phyloP scores from a whole-genome alignment of 2,329 filamentous ascomycete genomes.

The Capronia epimyces region DNA sequence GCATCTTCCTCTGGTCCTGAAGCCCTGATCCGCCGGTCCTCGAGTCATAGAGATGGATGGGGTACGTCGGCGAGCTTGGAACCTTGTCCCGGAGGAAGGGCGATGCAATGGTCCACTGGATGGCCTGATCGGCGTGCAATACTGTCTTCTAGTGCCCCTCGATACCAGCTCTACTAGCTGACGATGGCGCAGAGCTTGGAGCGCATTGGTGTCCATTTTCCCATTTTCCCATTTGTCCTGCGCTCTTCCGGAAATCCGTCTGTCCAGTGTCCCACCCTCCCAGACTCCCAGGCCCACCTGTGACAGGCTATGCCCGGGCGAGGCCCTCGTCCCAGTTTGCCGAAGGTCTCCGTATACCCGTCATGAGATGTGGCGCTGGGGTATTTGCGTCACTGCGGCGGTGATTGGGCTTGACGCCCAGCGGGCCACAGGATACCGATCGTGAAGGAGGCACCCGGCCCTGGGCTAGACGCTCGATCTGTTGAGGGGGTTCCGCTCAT shows the following conservation, averaged over 20 bases:
- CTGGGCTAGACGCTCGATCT: neutral
- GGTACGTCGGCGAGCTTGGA: conserved; percentile 2
- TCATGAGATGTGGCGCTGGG: conserved; percentile 23
- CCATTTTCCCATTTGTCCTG: neutral
- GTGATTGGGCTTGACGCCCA: neutral
- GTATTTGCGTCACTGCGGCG: neutral
- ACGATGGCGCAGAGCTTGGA: neutral
- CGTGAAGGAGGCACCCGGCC: neutral
- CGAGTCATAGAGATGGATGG: neutral
- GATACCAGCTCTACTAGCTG: neutral
- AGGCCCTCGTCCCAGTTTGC: conserved; percentile 4
- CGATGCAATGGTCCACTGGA: neutral
- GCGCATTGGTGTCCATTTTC: neutral
- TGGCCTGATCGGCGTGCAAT: neutral
- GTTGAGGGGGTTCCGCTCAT: conserved; percentile 27
- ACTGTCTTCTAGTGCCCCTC: conserved; percentile 4
- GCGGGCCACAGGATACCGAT: conserved; percentile 18
- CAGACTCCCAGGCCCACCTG: conserved; percentile 6
- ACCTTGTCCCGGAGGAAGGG: neutral
- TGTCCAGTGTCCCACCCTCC: too few species aligned
- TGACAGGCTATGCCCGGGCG: neutral
- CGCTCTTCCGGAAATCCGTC: conserved; percentile 11
- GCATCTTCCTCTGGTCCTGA: conserved; percentile 1
- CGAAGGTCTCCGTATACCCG: conserved; percentile 24
- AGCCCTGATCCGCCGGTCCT: neutral